phyloP scores from a whole-genome alignment of 2,329 filamentous ascomycete genomes.

The Phyllachora maydis region DNA sequence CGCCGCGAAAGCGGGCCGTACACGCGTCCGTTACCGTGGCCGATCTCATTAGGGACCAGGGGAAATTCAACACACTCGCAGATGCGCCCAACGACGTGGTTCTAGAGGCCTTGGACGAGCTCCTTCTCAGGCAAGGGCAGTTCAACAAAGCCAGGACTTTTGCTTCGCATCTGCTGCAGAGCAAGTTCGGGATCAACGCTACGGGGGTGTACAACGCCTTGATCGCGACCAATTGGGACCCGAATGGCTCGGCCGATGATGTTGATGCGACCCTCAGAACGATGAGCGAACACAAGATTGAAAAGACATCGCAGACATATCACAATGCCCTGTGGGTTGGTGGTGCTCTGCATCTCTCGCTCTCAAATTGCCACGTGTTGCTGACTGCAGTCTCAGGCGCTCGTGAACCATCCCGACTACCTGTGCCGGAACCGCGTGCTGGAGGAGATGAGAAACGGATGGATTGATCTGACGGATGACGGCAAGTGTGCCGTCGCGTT shows the following conservation, averaged over 20 bases:
- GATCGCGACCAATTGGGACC: constrained; percentile 49
- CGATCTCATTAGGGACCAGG: too few species aligned
- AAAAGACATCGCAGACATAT: constrained; percentile 45
- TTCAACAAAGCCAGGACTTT: constrained; percentile 19
- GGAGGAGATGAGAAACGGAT: constrained; percentile 51
- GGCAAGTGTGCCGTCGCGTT: constrained; percentile 48
- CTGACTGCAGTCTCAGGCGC: constrained; percentile 26
- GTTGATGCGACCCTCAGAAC: constrained; percentile 48
- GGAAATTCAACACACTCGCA: too few species aligned
- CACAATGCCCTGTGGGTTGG: constrained; percentile 48
- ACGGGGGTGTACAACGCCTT: constrained; percentile 50
- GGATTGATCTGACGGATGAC: constrained; percentile 40
- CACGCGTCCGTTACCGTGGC: too few species aligned
- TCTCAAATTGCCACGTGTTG: not conserved
- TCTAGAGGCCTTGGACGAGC: not conserved
- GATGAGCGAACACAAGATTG: constrained; percentile 41
- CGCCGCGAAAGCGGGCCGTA: too few species aligned
- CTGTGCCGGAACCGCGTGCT: constrained; percentile 51
- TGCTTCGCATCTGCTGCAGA: constrained; percentile 35
- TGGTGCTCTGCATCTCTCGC: constrained; percentile 1
- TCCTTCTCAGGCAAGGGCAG: not conserved
- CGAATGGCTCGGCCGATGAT: constrained; percentile 43
- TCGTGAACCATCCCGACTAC: constrained; percentile 76
- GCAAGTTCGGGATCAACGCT: constrained; percentile 32
- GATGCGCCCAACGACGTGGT: too few species aligned